A percentile compares a stretch with the other conserved stretches of the same genome.
Conservation (phyloP, 1,284 basidiomycete species). For the Cerioporus squamosus region DNA sequence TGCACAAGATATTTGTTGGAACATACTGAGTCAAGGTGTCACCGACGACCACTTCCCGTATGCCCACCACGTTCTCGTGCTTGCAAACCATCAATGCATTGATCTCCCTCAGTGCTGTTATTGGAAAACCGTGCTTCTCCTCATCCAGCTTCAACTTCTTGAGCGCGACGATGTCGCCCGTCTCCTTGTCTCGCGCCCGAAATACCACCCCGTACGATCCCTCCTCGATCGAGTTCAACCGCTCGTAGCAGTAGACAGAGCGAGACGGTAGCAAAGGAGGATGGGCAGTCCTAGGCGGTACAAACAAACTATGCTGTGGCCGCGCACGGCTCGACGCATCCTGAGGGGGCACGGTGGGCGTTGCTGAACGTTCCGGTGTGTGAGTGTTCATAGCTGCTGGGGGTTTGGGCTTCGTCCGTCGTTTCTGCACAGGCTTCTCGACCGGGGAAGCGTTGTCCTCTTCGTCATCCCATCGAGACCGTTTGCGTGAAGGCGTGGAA, state of each 20-base stretch:
- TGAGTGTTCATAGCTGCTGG: slow-evolving; percentile 8
- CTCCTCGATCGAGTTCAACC: slow-evolving; percentile 98
- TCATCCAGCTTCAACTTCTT: slow-evolving; percentile 99
- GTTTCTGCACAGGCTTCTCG: slow-evolving; percentile 29
- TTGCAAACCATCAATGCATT: slow-evolving; percentile 91
- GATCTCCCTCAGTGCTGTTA: slow-evolving; percentile 94
- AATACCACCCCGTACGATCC: slow-evolving; percentile 99
- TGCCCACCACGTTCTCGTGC: slow-evolving; percentile 95
- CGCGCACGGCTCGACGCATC: slow-evolving; percentile 24
- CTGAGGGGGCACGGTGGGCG: slow-evolving; percentile 13
- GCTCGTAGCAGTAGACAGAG: slow-evolving; percentile 91
- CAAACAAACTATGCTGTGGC: slow-evolving; percentile 62
- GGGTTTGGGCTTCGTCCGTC: slow-evolving; percentile 28
- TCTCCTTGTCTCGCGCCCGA: slow-evolving; percentile 91
- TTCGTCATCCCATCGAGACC: slow-evolving; percentile 73
- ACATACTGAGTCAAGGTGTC: slow-evolving; percentile 97
- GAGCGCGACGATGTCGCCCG: slow-evolving; percentile 93
- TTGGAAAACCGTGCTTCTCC: slow-evolving; percentile 98
- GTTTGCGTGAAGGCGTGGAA: slow-evolving; percentile 57
- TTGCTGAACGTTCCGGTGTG: slow-evolving; percentile 20
- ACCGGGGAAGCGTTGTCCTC: slow-evolving; percentile 40
- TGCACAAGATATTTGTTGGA: neutral
- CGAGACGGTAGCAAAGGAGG: slow-evolving; percentile 82
- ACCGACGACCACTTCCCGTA: slow-evolving; percentile 98
- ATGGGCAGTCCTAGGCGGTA: slow-evolving; percentile 76